Evolutionary conservation across 2,329 filamentous ascomycete genomes (phyloP).

Genomic region (Neospermospora avenae): DNA sequence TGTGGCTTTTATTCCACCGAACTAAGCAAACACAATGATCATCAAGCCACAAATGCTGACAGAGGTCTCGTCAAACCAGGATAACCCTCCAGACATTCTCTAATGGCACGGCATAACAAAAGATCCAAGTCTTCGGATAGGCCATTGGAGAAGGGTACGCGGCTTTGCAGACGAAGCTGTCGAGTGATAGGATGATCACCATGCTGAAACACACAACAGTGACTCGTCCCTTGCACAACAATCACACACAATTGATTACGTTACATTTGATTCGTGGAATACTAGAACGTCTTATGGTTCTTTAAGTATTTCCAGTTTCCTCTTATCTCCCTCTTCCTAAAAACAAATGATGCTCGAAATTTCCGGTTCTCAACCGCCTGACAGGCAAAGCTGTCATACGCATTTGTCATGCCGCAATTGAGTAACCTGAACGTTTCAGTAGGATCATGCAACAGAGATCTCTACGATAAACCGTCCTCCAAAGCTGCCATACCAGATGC

Average conservation of each 20-base stretch:
- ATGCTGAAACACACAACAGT: conserved; percentile 2
- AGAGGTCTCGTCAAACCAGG: background rate
- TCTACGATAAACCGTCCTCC: no score
- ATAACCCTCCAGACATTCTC: background rate
- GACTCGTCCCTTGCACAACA: background rate
- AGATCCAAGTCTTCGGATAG: no score
- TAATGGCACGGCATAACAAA: background rate
- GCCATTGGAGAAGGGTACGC: background rate
- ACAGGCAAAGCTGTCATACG: no score
- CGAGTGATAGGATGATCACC: background rate
- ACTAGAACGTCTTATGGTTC: no score
- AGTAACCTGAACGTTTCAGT: no score
- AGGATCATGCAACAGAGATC: no score
- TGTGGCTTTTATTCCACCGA: background rate
- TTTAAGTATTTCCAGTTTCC: no score
- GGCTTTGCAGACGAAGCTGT: background rate
- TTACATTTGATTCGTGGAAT: background rate
- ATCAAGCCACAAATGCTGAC: background rate
- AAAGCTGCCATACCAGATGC: background rate
- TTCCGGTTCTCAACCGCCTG: no score
- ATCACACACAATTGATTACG: background rate
- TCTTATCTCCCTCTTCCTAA: no score
- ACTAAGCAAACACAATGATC: background rate
- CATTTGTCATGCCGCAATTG: no score
- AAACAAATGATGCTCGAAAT: no score